A percentile compares a stretch with the other conserved stretches of the same genome.
These are phyloP conservation scores for Eimeria maxima DNA, from an alignment of 169 alveolate genomes.

Conservation along the genomic window DNA sequence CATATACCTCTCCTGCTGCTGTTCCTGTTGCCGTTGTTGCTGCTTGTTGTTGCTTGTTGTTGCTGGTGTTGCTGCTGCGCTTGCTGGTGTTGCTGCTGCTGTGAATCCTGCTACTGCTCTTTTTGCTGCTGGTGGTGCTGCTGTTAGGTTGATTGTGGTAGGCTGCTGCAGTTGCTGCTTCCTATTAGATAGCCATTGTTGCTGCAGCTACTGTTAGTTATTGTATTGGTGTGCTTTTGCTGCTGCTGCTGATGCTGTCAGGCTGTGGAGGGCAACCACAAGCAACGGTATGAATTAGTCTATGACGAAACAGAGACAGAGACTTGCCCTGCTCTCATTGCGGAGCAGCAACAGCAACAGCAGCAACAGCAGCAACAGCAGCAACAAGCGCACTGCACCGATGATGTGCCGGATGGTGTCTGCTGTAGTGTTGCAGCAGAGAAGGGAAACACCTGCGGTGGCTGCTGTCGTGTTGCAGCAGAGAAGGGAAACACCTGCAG, in stretches of 20 bases:
- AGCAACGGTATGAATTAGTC: constrained; percentile 69
- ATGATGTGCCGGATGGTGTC: no score
- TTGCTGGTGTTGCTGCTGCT: constrained; percentile 31
- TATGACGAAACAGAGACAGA: constrained; percentile 67
- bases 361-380: no score
- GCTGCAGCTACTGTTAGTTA: neutral
- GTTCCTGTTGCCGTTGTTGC: constrained; percentile 1
- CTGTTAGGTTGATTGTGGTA: neutral
- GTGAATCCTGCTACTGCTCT: neutral
- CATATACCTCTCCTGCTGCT: constrained; percentile 36
- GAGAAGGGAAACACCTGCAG: no score
- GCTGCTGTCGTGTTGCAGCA: no score
- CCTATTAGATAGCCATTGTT: neutral
- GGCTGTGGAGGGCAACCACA: constrained; percentile 42
- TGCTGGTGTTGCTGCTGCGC: constrained; percentile 11
- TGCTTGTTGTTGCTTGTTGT: neutral
- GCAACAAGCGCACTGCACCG: no score
- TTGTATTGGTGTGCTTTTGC: neutral
- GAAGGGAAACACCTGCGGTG: no score
- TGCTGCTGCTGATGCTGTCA: constrained; percentile 33
- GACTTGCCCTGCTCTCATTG: neutral
- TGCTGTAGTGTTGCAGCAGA: no score
- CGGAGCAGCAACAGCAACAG: no score
- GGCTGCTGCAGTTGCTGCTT: constrained; percentile 7
- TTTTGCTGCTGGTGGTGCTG: constrained; percentile 19